phyloP scores from a whole-genome alignment of 768 basidiomycete species.

The Collybia nuda region DNA sequence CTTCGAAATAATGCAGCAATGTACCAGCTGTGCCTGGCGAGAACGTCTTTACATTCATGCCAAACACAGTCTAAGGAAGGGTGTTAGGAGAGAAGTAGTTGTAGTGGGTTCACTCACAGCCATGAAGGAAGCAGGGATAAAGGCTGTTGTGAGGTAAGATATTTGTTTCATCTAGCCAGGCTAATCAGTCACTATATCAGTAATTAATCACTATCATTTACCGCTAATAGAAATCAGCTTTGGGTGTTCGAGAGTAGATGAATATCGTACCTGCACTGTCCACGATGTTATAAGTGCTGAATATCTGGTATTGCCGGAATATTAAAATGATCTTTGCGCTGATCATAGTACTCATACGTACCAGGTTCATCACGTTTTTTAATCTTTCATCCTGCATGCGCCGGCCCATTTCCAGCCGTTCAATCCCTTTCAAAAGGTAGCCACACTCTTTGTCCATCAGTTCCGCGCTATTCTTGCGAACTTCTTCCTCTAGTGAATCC shows the following conservation, averaged over 20 bases:
- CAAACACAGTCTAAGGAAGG: constrained; percentile 45
- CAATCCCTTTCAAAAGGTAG: constrained; percentile 49
- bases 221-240: constrained; percentile 15
- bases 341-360: constrained; percentile 18
- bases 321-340: not conserved
- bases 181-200: not conserved
- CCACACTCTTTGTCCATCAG: constrained; percentile 47
- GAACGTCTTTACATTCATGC: constrained; percentile 58
- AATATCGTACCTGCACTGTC: constrained; percentile 43
- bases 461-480: constrained; percentile 23
- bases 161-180: constrained; percentile 50
- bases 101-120: constrained; percentile 32
- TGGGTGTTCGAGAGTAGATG: not conserved
- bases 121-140: constrained; percentile 55
- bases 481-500: constrained; percentile 28
- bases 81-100: not conserved
- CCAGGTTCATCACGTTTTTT: constrained; percentile 54
- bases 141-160: constrained; percentile 61
- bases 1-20: constrained; percentile 38
- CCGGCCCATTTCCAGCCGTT: constrained; percentile 38
- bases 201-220: constrained; percentile 8
- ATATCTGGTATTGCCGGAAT: constrained; percentile 37
- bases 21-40: constrained; percentile 32
- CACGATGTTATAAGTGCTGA: constrained; percentile 56
- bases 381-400: constrained; percentile 47